Conservation (phyloP, 2,329 filamentous ascomycete genomes). For the Daldinia eschscholtzii region DNA sequence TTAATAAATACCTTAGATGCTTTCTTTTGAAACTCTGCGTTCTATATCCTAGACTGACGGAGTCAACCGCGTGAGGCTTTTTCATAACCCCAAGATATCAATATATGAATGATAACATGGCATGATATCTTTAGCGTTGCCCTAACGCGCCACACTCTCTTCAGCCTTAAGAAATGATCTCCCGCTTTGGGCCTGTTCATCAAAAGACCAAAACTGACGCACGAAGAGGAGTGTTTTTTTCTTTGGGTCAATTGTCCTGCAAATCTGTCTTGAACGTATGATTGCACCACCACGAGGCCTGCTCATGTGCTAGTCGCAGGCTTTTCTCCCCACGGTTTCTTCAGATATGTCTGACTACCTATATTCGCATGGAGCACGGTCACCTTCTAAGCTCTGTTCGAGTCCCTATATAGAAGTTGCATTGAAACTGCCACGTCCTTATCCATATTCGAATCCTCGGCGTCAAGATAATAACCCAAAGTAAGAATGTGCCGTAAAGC, state of each 20-base stretch:
- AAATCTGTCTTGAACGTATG: neutral
- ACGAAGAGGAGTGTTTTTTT: neutral
- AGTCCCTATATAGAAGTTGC: neutral
- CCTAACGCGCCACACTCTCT: neutral
- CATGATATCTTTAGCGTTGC: slow-evolving; percentile 9
- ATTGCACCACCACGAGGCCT: neutral
- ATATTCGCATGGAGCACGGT: neutral
- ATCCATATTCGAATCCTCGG: neutral
- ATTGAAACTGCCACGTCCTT: neutral
- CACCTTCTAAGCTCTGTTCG: neutral
- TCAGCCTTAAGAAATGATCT: neutral
- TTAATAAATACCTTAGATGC: neutral
- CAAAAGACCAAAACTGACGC: neutral
- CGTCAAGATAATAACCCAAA: neutral
- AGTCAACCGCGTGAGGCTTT: neutral
- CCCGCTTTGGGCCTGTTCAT: neutral
- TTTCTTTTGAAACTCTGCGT: neutral
- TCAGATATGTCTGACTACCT: neutral
- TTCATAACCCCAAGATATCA: neutral
- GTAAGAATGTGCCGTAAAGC: neutral
- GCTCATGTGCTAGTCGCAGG: neutral
- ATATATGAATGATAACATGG: neutral
- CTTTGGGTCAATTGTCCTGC: too few species aligned
- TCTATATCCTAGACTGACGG: neutral
- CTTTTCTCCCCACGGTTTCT: neutral